Base-by-base conservation (phyloP, 2,329 filamentous ascomycete genomes). In the Thyridium curvatum region DNA sequence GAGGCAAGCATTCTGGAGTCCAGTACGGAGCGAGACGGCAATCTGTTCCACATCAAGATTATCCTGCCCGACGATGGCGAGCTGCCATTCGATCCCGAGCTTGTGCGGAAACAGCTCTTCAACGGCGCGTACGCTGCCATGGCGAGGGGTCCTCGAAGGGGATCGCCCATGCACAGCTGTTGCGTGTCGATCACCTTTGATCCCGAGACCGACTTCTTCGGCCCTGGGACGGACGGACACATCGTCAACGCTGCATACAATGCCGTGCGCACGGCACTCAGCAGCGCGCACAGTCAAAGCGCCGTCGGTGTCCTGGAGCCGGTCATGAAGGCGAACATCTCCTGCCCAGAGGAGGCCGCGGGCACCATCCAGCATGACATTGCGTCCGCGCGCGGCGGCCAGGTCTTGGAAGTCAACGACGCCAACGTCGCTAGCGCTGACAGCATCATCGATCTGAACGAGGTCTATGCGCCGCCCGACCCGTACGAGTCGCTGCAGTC, bases 281-380 rank as follows among this genome's bases (percentile, higher is more conserved):
- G 76, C 37, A 71, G 78, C 14, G 78, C 81, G 0, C 71, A 77
- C 40, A 32, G 30, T 15, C 34, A 30, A 18, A 55, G 66, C 3
- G 65, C 69, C 3, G 74, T 88, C 1, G 74, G 75, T 2, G 68
- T 98, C 30, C 84, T 97, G 65, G 93, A 98, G 55, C 93, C 93
- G 2, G 86, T 98, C 39, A 96, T 97, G 88, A 81, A 82, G 43
- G 87, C 86, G 5, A 80, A 83, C 38, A 94, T 98, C 54, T 82
- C 79, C 48, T 88, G 93, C 36, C 86, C 93, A 37, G 91, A 96
- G 61, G 72, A 74, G 6, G 82, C 78, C 7, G 81, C 95, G 2
- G 89, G 90, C 4, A 76, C 77, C 4, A 86, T 98, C 9, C 82
- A 91, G 14, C 86, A 90, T 45, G 87, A 94, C 53, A 76, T 94